phyloP scores from a whole-genome alignment of 768 basidiomycete genomes.

The Suillus alpinus region DNA sequence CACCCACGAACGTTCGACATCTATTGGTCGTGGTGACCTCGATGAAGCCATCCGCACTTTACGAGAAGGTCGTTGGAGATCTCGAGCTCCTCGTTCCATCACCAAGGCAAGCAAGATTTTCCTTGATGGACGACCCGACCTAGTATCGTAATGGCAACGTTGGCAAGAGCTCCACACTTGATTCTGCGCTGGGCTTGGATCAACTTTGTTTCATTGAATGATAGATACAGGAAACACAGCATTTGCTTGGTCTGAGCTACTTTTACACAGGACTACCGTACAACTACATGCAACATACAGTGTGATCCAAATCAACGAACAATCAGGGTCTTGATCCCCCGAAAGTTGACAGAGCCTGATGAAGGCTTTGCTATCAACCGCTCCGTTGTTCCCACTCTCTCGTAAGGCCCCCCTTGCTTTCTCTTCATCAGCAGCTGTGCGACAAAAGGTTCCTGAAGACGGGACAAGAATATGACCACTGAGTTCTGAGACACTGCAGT shows the following conservation, averaged over 20 bases:
- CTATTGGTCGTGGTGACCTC: slow-evolving; percentile 73
- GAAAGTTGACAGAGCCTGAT: not conserved
- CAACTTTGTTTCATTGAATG: not conserved
- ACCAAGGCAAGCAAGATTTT: slow-evolving; percentile 23
- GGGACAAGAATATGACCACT: not conserved
- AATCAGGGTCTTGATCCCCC: not conserved
- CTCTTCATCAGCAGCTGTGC: slow-evolving; percentile 20
- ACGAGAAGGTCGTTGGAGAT: slow-evolving; percentile 48
- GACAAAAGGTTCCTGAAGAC: slow-evolving; percentile 20
- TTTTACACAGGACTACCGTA: not conserved
- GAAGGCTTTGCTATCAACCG: not conserved
- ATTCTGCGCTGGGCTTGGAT: not conserved
- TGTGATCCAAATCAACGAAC: not conserved
- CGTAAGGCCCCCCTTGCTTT: not conserved
- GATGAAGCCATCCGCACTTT: slow-evolving; percentile 85
- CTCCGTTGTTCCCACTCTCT: not conserved
- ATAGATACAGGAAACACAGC: not conserved
- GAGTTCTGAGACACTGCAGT: not conserved
- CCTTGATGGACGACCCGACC: slow-evolving; percentile 22
- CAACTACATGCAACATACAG: not conserved
- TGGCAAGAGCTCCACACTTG: not conserved
- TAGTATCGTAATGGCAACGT: not conserved
- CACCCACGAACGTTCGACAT: slow-evolving; percentile 40
- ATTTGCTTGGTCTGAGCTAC: not conserved
- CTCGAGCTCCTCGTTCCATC: slow-evolving; percentile 14